Conservation (phyloP, 495 filamentous ascomycete genomes). For the Cercophora samala region DNA sequence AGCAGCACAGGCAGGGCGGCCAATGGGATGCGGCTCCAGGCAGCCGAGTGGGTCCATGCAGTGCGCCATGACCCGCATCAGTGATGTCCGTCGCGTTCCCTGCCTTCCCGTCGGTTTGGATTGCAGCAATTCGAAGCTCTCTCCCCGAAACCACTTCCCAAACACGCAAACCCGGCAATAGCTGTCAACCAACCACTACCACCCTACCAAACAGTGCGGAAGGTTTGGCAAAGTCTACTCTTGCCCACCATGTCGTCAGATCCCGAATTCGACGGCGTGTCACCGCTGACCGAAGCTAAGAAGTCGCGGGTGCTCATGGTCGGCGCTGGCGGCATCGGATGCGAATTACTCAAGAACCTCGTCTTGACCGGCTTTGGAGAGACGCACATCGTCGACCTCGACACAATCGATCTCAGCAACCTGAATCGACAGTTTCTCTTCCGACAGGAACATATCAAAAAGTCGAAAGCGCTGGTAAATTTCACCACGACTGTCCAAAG, state of each 20-base stretch:
- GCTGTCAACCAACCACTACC: neutral
- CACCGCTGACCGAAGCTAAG: slow-evolving; percentile 32
- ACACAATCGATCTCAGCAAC: slow-evolving; percentile 97
- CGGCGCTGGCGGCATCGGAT: slow-evolving; percentile 94
- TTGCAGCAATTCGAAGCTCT: neutral
- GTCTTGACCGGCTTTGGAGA: slow-evolving; percentile 91
- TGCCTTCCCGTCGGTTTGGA: neutral
- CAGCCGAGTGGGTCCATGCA: neutral
- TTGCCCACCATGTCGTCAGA: slow-evolving; percentile 17
- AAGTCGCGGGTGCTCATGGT: slow-evolving; percentile 91
- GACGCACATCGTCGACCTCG: slow-evolving; percentile 93
- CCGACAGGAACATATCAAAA: slow-evolving; percentile 95
- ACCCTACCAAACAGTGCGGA: neutral
- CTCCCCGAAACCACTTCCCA: neutral
- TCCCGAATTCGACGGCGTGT: slow-evolving; percentile 4
- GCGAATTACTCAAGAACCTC: slow-evolving; percentile 96
- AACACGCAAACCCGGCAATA: neutral
- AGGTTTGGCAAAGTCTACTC: neutral
- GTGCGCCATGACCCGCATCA: neutral
- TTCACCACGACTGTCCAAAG: neutral
- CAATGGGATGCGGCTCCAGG: neutral
- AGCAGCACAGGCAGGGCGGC: slow-evolving; percentile 1
- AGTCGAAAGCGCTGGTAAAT: slow-evolving; percentile 89
- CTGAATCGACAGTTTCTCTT: slow-evolving; percentile 98
- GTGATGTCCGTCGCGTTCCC: neutral